Conservation (phyloP, 2,329 filamentous ascomycete genomes). For the Intubia oerlemansii region DNA sequence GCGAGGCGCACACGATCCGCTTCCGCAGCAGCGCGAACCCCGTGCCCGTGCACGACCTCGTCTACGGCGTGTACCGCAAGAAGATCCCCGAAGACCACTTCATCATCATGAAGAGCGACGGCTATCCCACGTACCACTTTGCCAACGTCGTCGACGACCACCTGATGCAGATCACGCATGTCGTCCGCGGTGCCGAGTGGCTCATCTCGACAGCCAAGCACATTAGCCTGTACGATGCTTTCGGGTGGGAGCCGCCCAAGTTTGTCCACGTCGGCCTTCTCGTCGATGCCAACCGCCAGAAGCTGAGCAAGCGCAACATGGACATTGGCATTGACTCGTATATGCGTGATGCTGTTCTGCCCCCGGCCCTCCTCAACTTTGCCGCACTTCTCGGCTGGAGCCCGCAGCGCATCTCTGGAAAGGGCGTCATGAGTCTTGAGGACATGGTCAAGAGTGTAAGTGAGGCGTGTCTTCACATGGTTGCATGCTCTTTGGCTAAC, state of each 20-base stretch:
- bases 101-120: slow-evolving; percentile 78
- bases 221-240: slow-evolving; percentile 49
- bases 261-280: slow-evolving; percentile 69
- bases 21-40: slow-evolving; percentile 44
- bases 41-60: slow-evolving; percentile 49
- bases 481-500: slow-evolving; percentile 9
- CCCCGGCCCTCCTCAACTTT: slow-evolving; percentile 48
- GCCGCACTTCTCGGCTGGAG: slow-evolving; percentile 72
- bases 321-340: slow-evolving; percentile 30
- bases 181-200: slow-evolving; percentile 90
- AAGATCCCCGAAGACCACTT: slow-evolving; percentile 49
- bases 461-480: too few relatives aligned
- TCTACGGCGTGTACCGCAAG: slow-evolving; percentile 50
- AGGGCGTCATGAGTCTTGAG: slow-evolving; percentile 50
- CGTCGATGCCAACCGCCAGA: slow-evolving; percentile 44
- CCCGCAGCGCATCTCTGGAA: slow-evolving; percentile 25
- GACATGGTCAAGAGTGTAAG: slow-evolving; percentile 49
- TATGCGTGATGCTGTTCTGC: slow-evolving; percentile 22
- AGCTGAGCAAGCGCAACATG: slow-evolving; percentile 68
- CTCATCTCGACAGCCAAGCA: slow-evolving; percentile 75
- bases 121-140: slow-evolving; percentile 87
- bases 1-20: slow-evolving; percentile 57
- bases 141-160: slow-evolving; percentile 96
- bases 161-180: slow-evolving; percentile 86
- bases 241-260: slow-evolving; percentile 50